A percentile compares a stretch with the other conserved stretches of the same genome.
These are phyloP conservation scores for Eimeria sp. DNA, from an alignment of 169 alveolate species.

Conservation along the genomic window DNA sequence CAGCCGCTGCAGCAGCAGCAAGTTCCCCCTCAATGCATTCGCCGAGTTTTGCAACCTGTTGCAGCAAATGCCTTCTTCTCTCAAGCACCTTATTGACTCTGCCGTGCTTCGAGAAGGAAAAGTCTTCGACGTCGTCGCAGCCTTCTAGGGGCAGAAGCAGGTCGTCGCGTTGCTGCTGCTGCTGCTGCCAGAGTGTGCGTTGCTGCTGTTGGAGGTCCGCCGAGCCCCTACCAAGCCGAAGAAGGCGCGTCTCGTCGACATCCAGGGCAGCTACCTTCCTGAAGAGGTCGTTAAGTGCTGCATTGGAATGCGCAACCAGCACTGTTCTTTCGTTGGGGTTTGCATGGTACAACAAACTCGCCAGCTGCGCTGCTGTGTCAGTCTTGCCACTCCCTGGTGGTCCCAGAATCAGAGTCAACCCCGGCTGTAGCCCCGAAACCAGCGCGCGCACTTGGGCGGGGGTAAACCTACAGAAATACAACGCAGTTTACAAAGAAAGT, in stretches of 20 bases:
- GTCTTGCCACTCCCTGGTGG: conserved; percentile 98
- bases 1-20: no score
- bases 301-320: conserved; percentile 87
- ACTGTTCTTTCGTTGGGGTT: conserved; percentile 93
- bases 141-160: conserved; percentile 35
- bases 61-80: conserved; percentile 74
- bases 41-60: conserved; percentile 68
- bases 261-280: conserved; percentile 93
- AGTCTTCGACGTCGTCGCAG: conserved; percentile 47
- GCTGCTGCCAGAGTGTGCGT: no score
- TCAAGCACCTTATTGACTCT: conserved; percentile 93
- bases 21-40: background rate
- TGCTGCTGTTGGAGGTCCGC: conserved; percentile 88
- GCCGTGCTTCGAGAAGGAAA: conserved; percentile 92
- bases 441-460: conserved; percentile 91
- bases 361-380: conserved; percentile 96
- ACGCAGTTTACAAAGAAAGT: background rate
- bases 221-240: conserved; percentile 96
- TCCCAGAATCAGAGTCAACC: conserved; percentile 96
- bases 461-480: conserved; percentile 82
- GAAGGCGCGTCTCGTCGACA: conserved; percentile 94
- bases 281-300: conserved; percentile 96
- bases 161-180: conserved; percentile 74
- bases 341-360: conserved; percentile 93
- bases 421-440: conserved; percentile 94